A percentile compares a stretch with the other conserved stretches of the same genome.
These are phyloP conservation scores for Dissophora globulifera DNA, from an alignment of 192 early-diverging fungal genomes.

Conservation along the genomic window DNA sequence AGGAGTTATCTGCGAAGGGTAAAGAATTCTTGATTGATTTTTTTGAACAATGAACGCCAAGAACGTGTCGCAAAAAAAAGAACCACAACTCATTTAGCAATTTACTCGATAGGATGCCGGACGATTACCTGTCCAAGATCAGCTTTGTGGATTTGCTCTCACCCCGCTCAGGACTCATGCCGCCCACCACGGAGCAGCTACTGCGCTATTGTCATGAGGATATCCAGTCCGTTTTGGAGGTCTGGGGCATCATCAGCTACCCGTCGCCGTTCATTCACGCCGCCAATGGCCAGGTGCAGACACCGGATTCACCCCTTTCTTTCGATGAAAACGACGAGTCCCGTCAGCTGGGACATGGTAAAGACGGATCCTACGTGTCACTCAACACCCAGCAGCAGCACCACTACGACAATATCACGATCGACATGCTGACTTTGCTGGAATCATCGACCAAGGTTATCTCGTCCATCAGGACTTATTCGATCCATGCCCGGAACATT, in stretches of 20 bases:
- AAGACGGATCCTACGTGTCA: conserved; percentile 18
- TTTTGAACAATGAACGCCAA: no score
- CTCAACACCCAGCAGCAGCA: conserved; percentile 34
- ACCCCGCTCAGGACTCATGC: conserved; percentile 21
- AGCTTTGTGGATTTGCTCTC: conserved; percentile 33
- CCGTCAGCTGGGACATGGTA: conserved; percentile 18
- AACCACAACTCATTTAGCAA: no score
- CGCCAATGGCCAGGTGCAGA: conserved; percentile 18
- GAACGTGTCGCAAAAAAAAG: conserved; percentile 8
- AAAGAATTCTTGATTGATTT: no score
- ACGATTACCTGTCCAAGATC: conserved; percentile 1
- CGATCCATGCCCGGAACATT: conserved; percentile 59
- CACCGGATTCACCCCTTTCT: conserved; percentile 38
- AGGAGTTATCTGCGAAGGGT: conserved; percentile 61
- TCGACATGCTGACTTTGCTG: conserved; percentile 59
- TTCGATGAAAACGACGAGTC: conserved; percentile 16
- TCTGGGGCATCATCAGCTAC: conserved; percentile 64
- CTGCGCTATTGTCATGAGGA: conserved; percentile 56
- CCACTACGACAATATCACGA: conserved; percentile 15
- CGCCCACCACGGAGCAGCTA: conserved; percentile 57
- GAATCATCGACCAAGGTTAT: conserved; percentile 63
- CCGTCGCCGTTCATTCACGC: conserved; percentile 31
- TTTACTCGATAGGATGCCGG: not conserved
- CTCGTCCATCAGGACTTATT: conserved; percentile 63
- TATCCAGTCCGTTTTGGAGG: conserved; percentile 60